Percentiles rank a stretch among this genome's conserved stretches.
These are phyloP conservation scores for Hanseniaspora guilliermondii DNA, from an alignment of 805 yeast genomes.

Conservation along the genomic window DNA sequence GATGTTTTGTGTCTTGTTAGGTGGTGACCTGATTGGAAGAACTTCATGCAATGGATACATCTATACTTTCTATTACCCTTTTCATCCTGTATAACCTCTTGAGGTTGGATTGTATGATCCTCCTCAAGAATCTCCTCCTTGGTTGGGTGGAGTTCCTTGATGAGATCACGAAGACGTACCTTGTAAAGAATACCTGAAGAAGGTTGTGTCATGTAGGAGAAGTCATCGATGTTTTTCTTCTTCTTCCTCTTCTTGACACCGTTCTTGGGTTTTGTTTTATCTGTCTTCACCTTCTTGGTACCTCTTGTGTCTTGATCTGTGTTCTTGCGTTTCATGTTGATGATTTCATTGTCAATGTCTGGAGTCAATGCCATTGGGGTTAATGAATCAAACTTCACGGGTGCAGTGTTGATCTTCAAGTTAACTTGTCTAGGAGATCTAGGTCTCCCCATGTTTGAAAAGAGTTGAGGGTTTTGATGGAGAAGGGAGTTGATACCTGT, in stretches of 20 bases:
- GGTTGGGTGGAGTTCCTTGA: constrained; percentile 3
- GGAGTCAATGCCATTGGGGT: constrained; percentile 13
- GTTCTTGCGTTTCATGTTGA: neutral
- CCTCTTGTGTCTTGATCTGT: neutral
- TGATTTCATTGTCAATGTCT: neutral
- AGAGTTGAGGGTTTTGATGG: constrained; percentile 9
- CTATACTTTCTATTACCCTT: constrained; percentile 26
- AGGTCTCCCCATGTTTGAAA: constrained; percentile 8
- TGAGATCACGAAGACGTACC: constrained; percentile 10
- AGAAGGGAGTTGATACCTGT: constrained; percentile 4
- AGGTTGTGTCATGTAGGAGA: constrained; percentile 5
- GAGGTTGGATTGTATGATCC: constrained; percentile 23
- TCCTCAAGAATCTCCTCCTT: constrained; percentile 17
- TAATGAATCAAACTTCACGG: constrained; percentile 9
- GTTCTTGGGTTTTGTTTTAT: neutral
- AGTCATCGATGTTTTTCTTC: constrained; percentile 6
- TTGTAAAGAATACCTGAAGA: constrained; percentile 12
- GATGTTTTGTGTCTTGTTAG: constrained; percentile 30
- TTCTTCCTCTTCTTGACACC: constrained; percentile 9
- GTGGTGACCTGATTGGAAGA: constrained; percentile 30
- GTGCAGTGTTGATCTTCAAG: neutral
- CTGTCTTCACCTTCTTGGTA: neutral
- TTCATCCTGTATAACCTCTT: constrained; percentile 26
- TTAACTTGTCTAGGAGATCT: constrained; percentile 12
- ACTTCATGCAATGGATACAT: constrained; percentile 28